Percentiles rank a stretch among this genome's conserved stretches.
Evolutionary conservation across 345 rosid species (phyloP).

Genomic region (Populus ilicifolia): DNA sequence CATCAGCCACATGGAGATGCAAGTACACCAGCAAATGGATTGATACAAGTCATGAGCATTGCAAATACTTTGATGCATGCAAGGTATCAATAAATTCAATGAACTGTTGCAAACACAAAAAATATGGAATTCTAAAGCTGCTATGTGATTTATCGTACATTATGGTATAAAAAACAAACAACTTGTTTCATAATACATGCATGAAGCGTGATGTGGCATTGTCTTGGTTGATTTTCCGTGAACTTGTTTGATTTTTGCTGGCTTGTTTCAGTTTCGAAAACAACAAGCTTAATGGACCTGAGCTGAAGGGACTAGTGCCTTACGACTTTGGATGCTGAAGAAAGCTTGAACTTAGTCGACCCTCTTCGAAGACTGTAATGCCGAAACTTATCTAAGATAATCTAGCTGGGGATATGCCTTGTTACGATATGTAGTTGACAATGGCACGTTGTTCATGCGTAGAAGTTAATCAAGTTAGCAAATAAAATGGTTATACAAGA

Average conservation of each 20-base stretch:
- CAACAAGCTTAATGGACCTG: constrained; percentile 66
- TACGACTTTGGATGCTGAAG: constrained; percentile 70
- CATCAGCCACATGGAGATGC: background rate
- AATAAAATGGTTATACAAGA: constrained; percentile 9
- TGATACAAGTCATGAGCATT: background rate
- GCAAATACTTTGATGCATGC: background rate
- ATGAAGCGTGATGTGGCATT: background rate
- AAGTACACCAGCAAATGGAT: background rate
- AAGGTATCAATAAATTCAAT: background rate
- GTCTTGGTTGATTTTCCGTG: background rate
- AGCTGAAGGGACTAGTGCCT: constrained; percentile 62
- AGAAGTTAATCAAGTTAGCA: background rate
- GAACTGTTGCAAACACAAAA: background rate
- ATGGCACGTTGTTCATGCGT: background rate
- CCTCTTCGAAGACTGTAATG: background rate
- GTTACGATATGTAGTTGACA: constrained; percentile 2
- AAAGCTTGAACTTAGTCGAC: background rate
- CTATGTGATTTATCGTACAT: background rate
- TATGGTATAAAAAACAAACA: background rate
- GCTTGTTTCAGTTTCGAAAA: constrained; percentile 40
- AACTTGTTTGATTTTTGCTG: background rate
- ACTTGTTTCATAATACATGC: background rate
- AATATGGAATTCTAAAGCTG: background rate
- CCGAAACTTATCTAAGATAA: background rate
- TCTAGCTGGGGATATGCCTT: background rate